These are phyloP conservation scores for Lolium multiflorum DNA, from an alignment of 176 grass and related monocot species.

Conservation along the genomic window DNA sequence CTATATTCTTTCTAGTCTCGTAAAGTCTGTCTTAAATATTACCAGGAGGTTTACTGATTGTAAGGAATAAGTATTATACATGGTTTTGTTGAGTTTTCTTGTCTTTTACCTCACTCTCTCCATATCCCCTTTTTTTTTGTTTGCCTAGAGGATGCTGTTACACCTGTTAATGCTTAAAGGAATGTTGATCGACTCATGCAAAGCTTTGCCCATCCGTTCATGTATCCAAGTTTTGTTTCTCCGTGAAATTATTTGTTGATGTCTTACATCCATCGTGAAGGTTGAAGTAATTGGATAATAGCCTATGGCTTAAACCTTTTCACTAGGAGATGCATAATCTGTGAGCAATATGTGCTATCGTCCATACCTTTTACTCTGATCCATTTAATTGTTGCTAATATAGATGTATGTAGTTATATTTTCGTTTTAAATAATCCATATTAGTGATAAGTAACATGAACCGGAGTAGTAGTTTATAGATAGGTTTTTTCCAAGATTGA, in stretches of 20 bases:
- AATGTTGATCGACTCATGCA: slow-evolving; percentile 34
- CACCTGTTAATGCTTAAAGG: slow-evolving; percentile 46
- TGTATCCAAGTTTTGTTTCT: slow-evolving; percentile 8
- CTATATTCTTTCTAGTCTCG: slow-evolving; percentile 53
- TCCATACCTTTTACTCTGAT: too few species aligned
- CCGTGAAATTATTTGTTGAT: neutral
- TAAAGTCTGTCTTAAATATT: slow-evolving; percentile 50
- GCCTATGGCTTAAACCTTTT: too few species aligned
- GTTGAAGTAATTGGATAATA: neutral
- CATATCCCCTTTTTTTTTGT: slow-evolving; percentile 34
- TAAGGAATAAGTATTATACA: slow-evolving; percentile 78
- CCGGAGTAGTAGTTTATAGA: too few species aligned
- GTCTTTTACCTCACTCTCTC: neutral
- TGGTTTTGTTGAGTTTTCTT: slow-evolving; percentile 51
- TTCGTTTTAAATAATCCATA: too few species aligned
- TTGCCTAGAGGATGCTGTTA: slow-evolving; percentile 50
- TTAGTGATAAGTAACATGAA: too few species aligned
- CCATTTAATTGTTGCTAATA: too few species aligned
- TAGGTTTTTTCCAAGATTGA: too few species aligned
- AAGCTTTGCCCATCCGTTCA: neutral
- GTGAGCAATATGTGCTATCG: too few species aligned
- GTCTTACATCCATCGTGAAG: neutral
- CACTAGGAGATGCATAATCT: too few species aligned
- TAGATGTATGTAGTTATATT: too few species aligned
- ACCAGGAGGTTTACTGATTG: slow-evolving; percentile 54